Conservation (phyloP, 2,329 filamentous ascomycete species). For the Colletotrichum destructivum region DNA sequence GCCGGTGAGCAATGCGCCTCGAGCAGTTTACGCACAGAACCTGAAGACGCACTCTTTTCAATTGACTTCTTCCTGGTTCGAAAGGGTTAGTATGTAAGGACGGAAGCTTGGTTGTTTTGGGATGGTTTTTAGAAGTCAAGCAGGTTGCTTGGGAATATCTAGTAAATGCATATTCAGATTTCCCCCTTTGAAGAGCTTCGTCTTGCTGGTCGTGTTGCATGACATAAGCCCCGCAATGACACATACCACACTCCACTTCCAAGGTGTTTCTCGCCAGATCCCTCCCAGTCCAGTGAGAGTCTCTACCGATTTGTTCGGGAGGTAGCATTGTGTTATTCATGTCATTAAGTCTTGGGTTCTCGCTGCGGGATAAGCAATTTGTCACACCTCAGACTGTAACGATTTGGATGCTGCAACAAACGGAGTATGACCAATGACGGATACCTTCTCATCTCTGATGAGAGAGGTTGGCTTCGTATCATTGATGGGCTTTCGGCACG, state of each 20-base stretch:
- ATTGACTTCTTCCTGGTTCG: not conserved
- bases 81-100: not conserved
- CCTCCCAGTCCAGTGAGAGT: no score
- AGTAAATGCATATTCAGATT: constrained; percentile 29
- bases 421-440: constrained; percentile 25
- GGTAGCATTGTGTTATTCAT: not conserved
- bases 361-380: not conserved
- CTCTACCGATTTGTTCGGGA: no score
- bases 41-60: not conserved
- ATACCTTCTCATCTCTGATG: constrained; percentile 10
- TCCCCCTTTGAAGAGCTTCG: not conserved
- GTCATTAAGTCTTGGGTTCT: not conserved
- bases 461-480: not conserved
- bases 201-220: not conserved
- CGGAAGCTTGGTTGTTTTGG: not conserved
- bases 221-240: constrained; percentile 29
- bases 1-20: constrained; percentile 24
- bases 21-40: not conserved
- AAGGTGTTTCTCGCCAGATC: not conserved
- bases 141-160: not conserved
- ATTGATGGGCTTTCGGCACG: no score
- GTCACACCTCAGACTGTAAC: not conserved
- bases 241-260: constrained; percentile 16
- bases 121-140: not conserved
- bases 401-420: not conserved